Base-by-base conservation (phyloP, 352 stramenopile species). In the Pythium oligandrum region DNA sequence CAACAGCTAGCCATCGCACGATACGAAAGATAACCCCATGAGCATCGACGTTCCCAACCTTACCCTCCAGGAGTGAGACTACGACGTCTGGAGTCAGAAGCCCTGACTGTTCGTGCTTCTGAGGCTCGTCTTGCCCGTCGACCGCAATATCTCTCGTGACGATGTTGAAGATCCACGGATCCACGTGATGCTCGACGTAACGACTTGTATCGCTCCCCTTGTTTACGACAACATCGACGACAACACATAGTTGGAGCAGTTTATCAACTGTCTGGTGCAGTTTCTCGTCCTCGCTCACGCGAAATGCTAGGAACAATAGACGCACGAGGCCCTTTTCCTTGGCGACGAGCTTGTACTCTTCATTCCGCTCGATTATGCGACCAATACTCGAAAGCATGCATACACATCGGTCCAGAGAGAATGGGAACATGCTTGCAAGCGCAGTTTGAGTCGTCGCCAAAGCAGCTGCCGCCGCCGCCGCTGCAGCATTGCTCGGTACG, bases 241-340 rank as follows among this genome's bases (percentile, higher is more conserved):
- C 8, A n/a, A 40, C 35, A 32, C 74, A 83, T 3, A 86, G 37
- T 45, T 89, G 75, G 3, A 89, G 59, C 7, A 89, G 46, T 34
- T 85, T 89, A 42, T 89, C 78, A 1, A 64, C 63, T 0, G 76
- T 68, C 64, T 89, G 78, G 42, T 80, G 59, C 4, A 87, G 62
- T 2, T 57, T 43, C 3, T 52, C n/a, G 4, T 70, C 55, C 0
- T 63, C 38, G 4, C 64, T 53, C 6, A 86, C 40, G 4, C 66
- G 70, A 48, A 77, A 75, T 11, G 59, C 77, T 36, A 83, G 66
- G 1, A 89, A 9, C 3, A 83, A 47, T 2, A 80, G 32, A 0
- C 64, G 54, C 1, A 87, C 38, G 3, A 83, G 10, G 0, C 70
- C 73, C 4, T 66, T 59, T 26, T 44, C 7, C 30, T 80, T 82